These are phyloP conservation scores for Ballota nigra DNA, from an alignment of 257 asterid species.

Conservation along the genomic window DNA sequence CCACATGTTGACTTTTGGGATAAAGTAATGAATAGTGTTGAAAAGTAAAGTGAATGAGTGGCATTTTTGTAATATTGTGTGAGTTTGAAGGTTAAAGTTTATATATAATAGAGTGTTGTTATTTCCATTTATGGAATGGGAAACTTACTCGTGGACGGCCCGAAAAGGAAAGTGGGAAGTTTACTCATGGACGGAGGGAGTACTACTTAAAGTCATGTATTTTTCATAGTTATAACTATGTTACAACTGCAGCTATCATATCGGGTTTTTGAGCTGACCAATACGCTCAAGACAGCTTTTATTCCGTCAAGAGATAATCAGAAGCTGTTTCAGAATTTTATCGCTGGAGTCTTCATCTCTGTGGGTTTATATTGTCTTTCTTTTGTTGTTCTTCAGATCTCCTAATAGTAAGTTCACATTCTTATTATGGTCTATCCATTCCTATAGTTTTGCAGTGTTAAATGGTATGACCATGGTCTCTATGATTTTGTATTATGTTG, in stretches of 20 bases:
- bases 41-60: no score
- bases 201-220: neutral
- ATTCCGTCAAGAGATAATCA: constrained; percentile 73
- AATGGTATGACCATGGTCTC: neutral
- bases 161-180: no score
- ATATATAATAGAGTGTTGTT: no score
- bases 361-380: constrained; percentile 57
- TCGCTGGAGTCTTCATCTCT: constrained; percentile 59
- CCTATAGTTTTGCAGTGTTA: neutral
- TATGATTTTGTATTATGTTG: neutral
- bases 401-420: constrained; percentile 48
- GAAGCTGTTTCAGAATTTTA: constrained; percentile 59
- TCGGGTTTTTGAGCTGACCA: constrained; percentile 88
- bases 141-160: no score
- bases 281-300: constrained; percentile 74
- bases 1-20: no score
- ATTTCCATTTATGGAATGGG: no score
- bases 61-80: no score
- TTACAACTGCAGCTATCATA: constrained; percentile 62
- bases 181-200: no score
- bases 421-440: neutral
- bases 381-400: constrained; percentile 69
- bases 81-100: no score
- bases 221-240: neutral
- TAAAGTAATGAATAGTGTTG: no score